phyloP scores from a whole-genome alignment of 257 asterid species.

The Solanum bulbocastanum region DNA sequence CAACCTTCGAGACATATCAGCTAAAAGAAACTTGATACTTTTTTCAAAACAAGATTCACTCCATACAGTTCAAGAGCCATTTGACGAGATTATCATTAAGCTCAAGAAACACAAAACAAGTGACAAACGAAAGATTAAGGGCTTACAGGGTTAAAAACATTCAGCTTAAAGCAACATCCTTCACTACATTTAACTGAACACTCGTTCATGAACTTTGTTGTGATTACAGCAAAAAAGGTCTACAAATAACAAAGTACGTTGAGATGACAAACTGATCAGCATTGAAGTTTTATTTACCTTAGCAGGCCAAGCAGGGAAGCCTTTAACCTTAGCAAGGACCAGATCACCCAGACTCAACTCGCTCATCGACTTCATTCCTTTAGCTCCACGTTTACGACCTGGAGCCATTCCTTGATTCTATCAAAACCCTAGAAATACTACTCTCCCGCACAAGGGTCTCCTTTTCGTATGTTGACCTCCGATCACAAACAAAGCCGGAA shows the following conservation, averaged over 20 bases:
- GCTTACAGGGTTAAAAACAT: neutral
- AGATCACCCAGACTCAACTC: conserved; percentile 81
- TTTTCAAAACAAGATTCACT: neutral
- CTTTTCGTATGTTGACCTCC: neutral
- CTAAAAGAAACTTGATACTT: neutral
- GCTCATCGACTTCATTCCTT: conserved; percentile 37
- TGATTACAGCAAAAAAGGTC: neutral
- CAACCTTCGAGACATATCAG: neutral
- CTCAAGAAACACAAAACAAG: neutral
- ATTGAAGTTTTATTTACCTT: conserved; percentile 33
- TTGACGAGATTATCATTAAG: neutral
- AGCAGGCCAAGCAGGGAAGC: conserved; percentile 94
- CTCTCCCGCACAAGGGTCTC: neutral
- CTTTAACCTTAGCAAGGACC: conserved; percentile 89
- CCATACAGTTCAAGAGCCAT: neutral
- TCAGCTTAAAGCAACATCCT: neutral
- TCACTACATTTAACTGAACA: neutral
- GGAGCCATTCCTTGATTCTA: conserved; percentile 52
- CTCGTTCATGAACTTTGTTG: neutral
- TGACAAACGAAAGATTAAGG: neutral
- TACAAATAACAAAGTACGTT: neutral
- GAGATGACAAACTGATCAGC: neutral
- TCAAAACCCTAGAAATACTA: neutral
- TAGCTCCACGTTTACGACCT: conserved; percentile 60
- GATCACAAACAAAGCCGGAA: neutral